Base-by-base conservation (phyloP, 106 monocot species). In the Apostasia shenzhenica region DNA sequence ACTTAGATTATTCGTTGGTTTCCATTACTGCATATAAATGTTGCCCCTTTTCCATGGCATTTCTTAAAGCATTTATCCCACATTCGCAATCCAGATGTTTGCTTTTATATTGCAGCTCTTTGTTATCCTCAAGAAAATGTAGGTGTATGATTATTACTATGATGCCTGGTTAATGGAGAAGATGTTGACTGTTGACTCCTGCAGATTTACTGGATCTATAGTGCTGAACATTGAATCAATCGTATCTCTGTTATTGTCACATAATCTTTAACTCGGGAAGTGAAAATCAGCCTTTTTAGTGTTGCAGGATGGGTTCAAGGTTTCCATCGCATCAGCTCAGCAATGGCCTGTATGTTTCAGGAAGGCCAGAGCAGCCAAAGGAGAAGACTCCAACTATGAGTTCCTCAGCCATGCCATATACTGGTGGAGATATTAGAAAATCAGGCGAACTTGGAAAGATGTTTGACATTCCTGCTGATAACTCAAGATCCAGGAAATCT, bases 301-400 rank as follows among this genome's bases (percentile, higher is more conserved):
- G n/a, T 62, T 12, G 4, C 13, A 62, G 12, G 71, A 91, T 91
- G 91, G 87, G 85, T 72, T 85, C 84, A 11, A 81, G 91, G 73
- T 91, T 88, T 66, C 85, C 87, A 63, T 84, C 91, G 48, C 91
- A 91, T 85, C 91, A 91, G 75, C 87, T 91, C 48, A 84, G 86
- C 84, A 91, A 87, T 82, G 91, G 91, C 57, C 80, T 91, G 47
- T 91, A 91, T 70, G 91, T 91, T 41, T 91, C 91, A 45, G 91
- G 91, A 54, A 80, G 87, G 38, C 91, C 91, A 46, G 91, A 87
- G 91, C 84, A 77, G 51, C 84, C 87, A 14, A 91, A 91, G 71
- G 91, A 91, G 72, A 91, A 91, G 73, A 51, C 80, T 59, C 65
- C 73, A 39, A 74, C 78, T 55, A 78, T 86, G 68, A 84, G 76